These are phyloP conservation scores for Pulicaria dysenterica DNA, from an alignment of 129 eudicot genomes.

Conservation along the genomic window DNA sequence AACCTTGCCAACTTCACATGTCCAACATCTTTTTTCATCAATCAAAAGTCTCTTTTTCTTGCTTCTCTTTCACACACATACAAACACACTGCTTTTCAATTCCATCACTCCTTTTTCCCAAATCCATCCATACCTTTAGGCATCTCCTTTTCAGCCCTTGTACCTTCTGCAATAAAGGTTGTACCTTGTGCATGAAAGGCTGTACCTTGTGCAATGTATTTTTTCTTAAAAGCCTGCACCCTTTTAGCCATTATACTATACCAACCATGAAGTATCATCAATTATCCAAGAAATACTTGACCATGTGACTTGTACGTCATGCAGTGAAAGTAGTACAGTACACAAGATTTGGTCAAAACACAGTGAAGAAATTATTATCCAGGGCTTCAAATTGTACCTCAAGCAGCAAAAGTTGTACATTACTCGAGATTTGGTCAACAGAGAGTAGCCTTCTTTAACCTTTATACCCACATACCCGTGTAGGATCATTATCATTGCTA, in stretches of 20 bases:
- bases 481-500: neutral
- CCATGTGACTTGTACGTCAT: neutral
- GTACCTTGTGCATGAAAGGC: neutral
- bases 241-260: neutral
- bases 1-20: constrained; percentile 20
- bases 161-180: constrained; percentile 1
- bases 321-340: constrained; percentile 9
- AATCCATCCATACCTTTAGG: neutral
- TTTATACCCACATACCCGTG: neutral
- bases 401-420: no score
- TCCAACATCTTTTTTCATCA: constrained; percentile 12
- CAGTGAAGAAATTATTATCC: no score
- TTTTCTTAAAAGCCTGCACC: neutral
- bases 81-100: constrained; percentile 33
- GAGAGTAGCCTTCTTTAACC: no score
- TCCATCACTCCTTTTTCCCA: neutral
- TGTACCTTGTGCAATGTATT: neutral
- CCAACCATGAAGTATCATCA: no score
- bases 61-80: constrained; percentile 39
- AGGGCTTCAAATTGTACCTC: no score
- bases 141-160: constrained; percentile 9
- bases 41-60: constrained; percentile 29
- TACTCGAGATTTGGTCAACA: no score
- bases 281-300: neutral
- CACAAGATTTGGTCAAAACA: constrained; percentile 3